Percentiles rank a stretch among this genome's conserved stretches.
These are phyloP conservation scores for Drosera capensis DNA, from an alignment of 148 eudicot species.

Conservation along the genomic window DNA sequence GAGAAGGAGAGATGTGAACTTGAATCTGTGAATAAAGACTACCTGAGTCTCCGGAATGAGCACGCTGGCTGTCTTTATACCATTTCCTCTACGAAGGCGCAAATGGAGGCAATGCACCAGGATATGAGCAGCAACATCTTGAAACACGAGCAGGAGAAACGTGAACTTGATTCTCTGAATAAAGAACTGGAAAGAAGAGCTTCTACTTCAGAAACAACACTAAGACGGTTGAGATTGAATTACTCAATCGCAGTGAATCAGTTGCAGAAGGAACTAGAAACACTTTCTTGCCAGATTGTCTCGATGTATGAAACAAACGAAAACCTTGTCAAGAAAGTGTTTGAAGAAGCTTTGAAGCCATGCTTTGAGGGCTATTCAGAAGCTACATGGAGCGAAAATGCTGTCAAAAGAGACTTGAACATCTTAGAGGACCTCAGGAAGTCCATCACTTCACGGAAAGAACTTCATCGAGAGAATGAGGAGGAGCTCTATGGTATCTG, in stretches of 20 bases:
- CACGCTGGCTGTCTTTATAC: conserved; percentile 70
- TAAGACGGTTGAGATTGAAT: conserved; percentile 73
- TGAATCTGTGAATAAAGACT: conserved; percentile 63
- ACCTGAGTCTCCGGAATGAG: conserved; percentile 76
- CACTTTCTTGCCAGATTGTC: conserved; percentile 75
- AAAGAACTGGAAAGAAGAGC: conserved; percentile 85
- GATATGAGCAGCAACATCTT: conserved; percentile 53
- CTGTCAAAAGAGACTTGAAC: conserved; percentile 11
- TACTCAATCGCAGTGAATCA: conserved; percentile 86
- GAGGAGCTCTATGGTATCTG: conserved; percentile 63
- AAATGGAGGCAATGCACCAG: conserved; percentile 67
- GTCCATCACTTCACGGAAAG: conserved; percentile 54
- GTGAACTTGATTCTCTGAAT: conserved; percentile 36
- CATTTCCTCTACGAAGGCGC: conserved; percentile 45
- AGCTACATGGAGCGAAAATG: conserved; percentile 8
- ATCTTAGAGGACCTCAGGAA: conserved; percentile 51
- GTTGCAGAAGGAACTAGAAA: conserved; percentile 82
- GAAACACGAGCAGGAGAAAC: conserved; percentile 50
- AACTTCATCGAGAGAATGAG: conserved; percentile 53
- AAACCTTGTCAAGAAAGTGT: conserved; percentile 56
- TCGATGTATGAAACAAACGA: conserved; percentile 91
- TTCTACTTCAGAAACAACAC: conserved; percentile 61
- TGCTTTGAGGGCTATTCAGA: conserved; percentile 19
- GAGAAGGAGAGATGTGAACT: conserved; percentile 49
- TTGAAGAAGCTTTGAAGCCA: conserved; percentile 37